Evolutionary conservation across 768 basidiomycete genomes (phyloP), one percentile per base, ranked within the genome.

Genomic region (Suillus brevipes): DNA sequence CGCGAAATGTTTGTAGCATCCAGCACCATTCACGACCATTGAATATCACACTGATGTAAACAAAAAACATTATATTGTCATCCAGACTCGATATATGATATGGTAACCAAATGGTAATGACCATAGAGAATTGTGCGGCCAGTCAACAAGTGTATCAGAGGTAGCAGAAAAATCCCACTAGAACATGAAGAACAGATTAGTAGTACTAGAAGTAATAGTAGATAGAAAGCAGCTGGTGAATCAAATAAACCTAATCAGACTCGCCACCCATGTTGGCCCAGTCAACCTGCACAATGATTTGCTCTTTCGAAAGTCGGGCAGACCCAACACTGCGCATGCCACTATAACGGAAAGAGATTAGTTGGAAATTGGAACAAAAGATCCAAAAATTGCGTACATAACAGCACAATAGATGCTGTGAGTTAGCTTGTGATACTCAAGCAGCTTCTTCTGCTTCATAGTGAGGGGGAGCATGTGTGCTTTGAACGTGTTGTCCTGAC

Each of bases 341-440:
- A 49, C 47, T 49, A 49, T 49, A 13, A 13, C 23, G 0, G 23
- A 23, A 49, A 25, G 47, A 49, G 47, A 49, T 49, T 49, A 49
- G 47, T 49, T 49, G 23, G 23, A 6, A 20, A 49, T 23, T 23
- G 23, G 23, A 13, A 13, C 12, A 49, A 49, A 49, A 49, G 5
- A 49, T 49, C 23, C n/a, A 23, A 49, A 49, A 49, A 49, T 12
- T 23, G 23, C 28, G 3, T 6, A 57, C 56, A 57, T 14, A 4
- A 57, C 34, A 20, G 56, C 56, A 34, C 23, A 0, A 40, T 57
- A 57, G 34, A 57, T 34, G 16, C 56, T 13, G 16, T 34, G 56
- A 34, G 56, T 57, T 34, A 57, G 56, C 23, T 57, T 57, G 38
- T 57, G 56, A 7, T 57, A 57, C 34, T 57, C 31, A 40, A 40